phyloP scores from a whole-genome alignment of 768 basidiomycete genomes.

The Saitozyma podzolica region DNA sequence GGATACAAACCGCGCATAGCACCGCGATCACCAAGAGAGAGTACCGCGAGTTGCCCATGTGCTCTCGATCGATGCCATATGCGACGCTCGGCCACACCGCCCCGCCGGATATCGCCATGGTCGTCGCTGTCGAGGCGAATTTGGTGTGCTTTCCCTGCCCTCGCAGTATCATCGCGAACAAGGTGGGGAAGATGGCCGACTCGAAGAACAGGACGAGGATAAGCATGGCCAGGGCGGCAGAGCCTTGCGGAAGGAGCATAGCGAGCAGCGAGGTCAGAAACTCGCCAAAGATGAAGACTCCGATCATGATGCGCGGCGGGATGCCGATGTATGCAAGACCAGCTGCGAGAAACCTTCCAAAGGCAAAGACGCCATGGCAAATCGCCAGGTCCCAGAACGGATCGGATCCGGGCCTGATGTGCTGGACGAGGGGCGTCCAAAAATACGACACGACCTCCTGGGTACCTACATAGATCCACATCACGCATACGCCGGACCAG shows the following conservation, averaged over 20 bases:
- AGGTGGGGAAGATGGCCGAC: conserved; percentile 39
- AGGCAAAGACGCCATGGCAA: conserved; percentile 32
- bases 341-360: conserved; percentile 33
- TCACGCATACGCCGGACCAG: conserved; percentile 21
- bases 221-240: conserved; percentile 19
- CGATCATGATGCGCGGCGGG: conserved; percentile 32
- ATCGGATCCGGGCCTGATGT: conserved; percentile 20
- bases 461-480: conserved; percentile 34
- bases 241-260: conserved; percentile 16
- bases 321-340: conserved; percentile 30
- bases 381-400: conserved; percentile 23
- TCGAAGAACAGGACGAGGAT: conserved; percentile 41
- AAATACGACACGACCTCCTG: conserved; percentile 36
- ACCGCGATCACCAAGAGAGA: background rate
- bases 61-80: conserved; percentile 20
- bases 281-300: conserved; percentile 23
- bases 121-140: conserved; percentile 25
- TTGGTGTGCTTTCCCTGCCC: conserved; percentile 37
- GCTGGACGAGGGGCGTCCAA: conserved; percentile 15
- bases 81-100: conserved; percentile 26
- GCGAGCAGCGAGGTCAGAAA: conserved; percentile 27
- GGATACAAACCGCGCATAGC: background rate
- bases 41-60: conserved; percentile 5
- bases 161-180: conserved; percentile 41
- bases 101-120: conserved; percentile 34